Evolutionary conservation across 2,329 filamentous ascomycete species (phyloP).

Genomic region (Amauroascus verrucosus): DNA sequence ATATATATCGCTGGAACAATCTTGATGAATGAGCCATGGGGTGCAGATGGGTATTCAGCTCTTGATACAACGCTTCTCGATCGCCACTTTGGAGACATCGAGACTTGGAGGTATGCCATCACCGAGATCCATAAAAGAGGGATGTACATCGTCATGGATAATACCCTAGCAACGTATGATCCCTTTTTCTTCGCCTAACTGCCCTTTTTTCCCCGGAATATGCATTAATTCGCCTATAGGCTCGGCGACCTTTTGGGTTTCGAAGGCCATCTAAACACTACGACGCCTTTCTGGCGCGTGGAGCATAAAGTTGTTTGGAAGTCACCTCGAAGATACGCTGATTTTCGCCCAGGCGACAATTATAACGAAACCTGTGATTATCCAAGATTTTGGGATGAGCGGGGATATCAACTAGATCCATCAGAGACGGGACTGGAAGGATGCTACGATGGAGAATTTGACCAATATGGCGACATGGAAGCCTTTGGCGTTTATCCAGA

Average conservation of each 20-base stretch:
- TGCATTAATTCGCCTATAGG: constrained; percentile 21
- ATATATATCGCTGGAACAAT: constrained; percentile 55
- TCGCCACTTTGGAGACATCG: constrained; percentile 51
- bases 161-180: constrained; percentile 52
- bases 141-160: constrained; percentile 59
- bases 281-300: constrained; percentile 44
- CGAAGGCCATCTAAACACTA: constrained; percentile 49
- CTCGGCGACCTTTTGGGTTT: constrained; percentile 56
- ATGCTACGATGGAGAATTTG: constrained; percentile 55
- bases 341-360: constrained; percentile 47
- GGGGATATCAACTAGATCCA: constrained; percentile 42
- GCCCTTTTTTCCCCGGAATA: background rate
- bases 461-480: constrained; percentile 54
- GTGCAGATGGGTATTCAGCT: constrained; percentile 49
- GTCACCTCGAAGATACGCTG: constrained; percentile 44
- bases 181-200: background rate
- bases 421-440: constrained; percentile 43
- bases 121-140: constrained; percentile 50
- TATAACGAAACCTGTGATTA: constrained; percentile 48
- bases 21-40: constrained; percentile 56
- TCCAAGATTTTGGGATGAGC: constrained; percentile 52
- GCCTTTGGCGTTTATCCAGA: constrained; percentile 55
- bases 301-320: constrained; percentile 54
- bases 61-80: constrained; percentile 55
- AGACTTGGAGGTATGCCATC: constrained; percentile 48